Evolutionary conservation across 768 basidiomycete species (phyloP).

Genomic region (Lactarius tabidus): DNA sequence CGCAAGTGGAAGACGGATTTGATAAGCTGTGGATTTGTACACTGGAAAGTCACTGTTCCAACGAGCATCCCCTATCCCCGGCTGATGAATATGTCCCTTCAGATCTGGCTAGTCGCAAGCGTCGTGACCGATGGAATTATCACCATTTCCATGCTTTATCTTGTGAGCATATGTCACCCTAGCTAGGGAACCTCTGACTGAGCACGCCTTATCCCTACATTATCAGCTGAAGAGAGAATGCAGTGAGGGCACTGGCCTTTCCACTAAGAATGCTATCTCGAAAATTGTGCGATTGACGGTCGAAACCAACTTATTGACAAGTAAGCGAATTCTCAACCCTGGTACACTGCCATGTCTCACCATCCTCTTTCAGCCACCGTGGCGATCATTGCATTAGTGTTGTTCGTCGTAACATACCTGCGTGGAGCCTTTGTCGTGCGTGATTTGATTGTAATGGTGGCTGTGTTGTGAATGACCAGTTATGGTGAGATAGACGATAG

Average conservation of each 20-base stretch:
- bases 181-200: background rate
- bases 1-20: background rate
- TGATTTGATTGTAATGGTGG: background rate
- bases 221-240: background rate
- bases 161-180: background rate
- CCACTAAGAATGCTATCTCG: background rate
- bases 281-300: background rate
- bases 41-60: background rate
- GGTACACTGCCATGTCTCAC: background rate
- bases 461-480: background rate
- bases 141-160: background rate
- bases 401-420: background rate
- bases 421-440: no score
- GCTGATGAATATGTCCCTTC: background rate
- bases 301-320: background rate
- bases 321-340: background rate
- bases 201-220: background rate
- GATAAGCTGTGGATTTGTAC: background rate
- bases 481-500: background rate
- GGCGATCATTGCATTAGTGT: background rate
- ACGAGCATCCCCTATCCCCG: background rate
- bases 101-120: background rate
- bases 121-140: background rate
- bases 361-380: background rate
- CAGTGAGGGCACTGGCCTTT: background rate